Base-by-base conservation (phyloP, 1,284 basidiomycete species). In the Ceratobasidium theobromae region DNA sequence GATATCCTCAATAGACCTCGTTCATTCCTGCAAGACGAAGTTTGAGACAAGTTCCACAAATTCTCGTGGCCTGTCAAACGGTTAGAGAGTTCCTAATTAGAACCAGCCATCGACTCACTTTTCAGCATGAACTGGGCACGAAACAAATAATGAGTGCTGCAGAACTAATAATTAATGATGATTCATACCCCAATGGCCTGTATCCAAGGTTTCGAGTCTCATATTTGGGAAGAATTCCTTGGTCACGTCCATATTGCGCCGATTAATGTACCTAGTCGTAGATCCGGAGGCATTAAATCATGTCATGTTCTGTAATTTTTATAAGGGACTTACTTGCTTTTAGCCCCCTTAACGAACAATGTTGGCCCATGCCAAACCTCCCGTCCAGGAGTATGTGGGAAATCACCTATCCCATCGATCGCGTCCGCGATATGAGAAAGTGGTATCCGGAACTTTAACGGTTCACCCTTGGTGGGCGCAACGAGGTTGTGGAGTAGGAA, bases 401-500 rank as follows among this genome's bases (percentile, higher is more conserved):
- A 95, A 4, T 81, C 81, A 1, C 91, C 93, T 2, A 95, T 79
- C 27, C 86, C 82, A 0, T 80, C 74, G 3, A 94, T 84, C 0
- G 84, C 80, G 3, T 82, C 77, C 3, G 79, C 79, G 38, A 95
- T 78, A 43, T 86, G 83, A 8, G 85, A 79, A 8, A 95, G 74
- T 0, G 93, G 92, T 23, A 95, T 80, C 12, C 84, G 82, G 75
- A 95, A 95, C 68, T 78, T 81, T 53, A 85, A 78, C 30, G 79
- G 72, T 48, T 75, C 68, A 38, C 72, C 68, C 49, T 78, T 72
- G 12, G 74, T 68, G 0, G 77, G 76, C 11, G 67, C 60, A 9
- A 83, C 75, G 2, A 95, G 80, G 75, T 95, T 95, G 11, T 93
- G 95, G 40, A 95, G 79, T 16, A 95, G 80, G 76, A 95, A 95